Percentiles rank a stretch among this genome's conserved stretches.
These are phyloP conservation scores for Daldinia caldariorum DNA, from an alignment of 495 filamentous ascomycete genomes.

Conservation along the genomic window DNA sequence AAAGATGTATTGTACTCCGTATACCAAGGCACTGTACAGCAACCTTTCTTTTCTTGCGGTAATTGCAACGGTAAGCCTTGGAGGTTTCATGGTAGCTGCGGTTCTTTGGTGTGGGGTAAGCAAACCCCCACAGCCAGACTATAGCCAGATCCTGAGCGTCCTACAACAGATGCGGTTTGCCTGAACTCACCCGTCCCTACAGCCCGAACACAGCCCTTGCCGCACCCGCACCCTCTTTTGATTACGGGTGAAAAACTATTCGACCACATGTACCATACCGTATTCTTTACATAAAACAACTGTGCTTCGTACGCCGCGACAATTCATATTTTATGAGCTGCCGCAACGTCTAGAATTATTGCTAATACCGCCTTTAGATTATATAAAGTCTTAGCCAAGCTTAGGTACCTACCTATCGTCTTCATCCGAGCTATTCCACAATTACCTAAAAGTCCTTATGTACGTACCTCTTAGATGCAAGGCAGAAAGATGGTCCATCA, in stretches of 20 bases:
- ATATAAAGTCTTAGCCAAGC: conserved; percentile 5
- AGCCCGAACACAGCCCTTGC: background rate
- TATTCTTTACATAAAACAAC: conserved; percentile 26
- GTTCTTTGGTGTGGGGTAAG: conserved; percentile 36
- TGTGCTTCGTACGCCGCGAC: conserved; percentile 14
- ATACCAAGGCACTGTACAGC: conserved; percentile 20
- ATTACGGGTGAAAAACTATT: conserved; percentile 8
- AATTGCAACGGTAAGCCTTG: conserved; percentile 36
- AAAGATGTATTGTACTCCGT: conserved; percentile 40
- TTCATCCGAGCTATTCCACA: conserved; percentile 14
- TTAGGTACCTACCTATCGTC: conserved; percentile 36
- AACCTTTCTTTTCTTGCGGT: conserved; percentile 33
- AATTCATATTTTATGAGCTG: conserved; percentile 3
- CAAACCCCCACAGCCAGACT: conserved; percentile 25
- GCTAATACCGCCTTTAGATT: background rate
- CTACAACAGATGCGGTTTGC: conserved; percentile 1
- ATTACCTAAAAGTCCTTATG: background rate
- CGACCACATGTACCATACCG: conserved; percentile 27
- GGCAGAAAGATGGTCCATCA: conserved; percentile 18
- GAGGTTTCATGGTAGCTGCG: conserved; percentile 31
- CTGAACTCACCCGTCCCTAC: background rate
- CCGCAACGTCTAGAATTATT: background rate
- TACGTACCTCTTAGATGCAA: background rate
- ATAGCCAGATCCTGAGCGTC: background rate
- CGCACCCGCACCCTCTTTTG: conserved; percentile 17